These are phyloP conservation scores for Vigna unguiculata DNA, from an alignment of 306 rosid genomes.

Conservation along the genomic window DNA sequence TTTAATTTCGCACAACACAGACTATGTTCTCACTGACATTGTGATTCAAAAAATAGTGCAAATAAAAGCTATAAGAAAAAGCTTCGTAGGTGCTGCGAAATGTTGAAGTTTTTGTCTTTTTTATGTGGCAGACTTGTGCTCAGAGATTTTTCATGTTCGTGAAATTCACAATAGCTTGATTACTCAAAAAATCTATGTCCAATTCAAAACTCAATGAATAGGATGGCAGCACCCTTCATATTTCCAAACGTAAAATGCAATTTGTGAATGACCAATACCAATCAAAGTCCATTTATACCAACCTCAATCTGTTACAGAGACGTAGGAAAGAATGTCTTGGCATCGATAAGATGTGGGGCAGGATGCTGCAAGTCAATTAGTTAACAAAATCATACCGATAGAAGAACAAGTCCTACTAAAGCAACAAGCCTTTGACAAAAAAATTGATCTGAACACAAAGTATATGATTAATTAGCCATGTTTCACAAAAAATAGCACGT, in stretches of 20 bases:
- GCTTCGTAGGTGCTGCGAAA: background rate
- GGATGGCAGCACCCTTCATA: background rate
- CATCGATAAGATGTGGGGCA: background rate
- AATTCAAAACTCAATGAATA: background rate
- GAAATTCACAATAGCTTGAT: background rate
- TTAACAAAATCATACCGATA: background rate
- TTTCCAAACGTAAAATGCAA: background rate
- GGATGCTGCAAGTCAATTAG: background rate
- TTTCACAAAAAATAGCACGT: slow-evolving; percentile 26
- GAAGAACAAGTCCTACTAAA: background rate
- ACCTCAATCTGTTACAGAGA: background rate
- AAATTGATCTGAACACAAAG: slow-evolving; percentile 13
- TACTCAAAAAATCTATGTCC: background rate
- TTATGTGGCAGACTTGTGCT: background rate
- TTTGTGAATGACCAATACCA: background rate
- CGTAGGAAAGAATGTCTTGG: background rate
- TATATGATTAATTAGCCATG: background rate
- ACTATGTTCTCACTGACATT: background rate
- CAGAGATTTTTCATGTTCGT: background rate
- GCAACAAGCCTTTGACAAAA: slow-evolving; percentile 20
- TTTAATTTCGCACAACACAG: background rate
- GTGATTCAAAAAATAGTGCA: background rate
- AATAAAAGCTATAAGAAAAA: too few species aligned
- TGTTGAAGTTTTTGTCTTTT: too few species aligned
- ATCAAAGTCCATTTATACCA: slow-evolving; percentile 10